Evolutionary conservation across 805 yeast species (phyloP).

Genomic region (Dipodascus geniculatus): DNA sequence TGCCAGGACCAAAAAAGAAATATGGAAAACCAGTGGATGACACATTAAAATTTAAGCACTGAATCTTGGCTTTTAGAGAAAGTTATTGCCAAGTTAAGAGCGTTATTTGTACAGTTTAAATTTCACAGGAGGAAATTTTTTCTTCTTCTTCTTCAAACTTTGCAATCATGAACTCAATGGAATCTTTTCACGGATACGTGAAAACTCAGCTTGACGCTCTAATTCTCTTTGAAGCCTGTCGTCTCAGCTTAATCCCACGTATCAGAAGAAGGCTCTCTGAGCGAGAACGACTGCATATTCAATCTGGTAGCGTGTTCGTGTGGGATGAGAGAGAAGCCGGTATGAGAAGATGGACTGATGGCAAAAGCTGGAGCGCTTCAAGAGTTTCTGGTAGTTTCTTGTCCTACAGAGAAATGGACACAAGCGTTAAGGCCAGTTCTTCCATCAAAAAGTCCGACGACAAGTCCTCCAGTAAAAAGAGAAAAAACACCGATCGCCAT

Average conservation of each 20-base stretch:
- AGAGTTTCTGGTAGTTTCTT: conserved; percentile 54
- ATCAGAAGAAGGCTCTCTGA: conserved; percentile 46
- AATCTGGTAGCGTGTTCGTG: conserved; percentile 49
- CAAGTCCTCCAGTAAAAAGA: background rate
- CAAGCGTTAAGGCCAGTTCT: background rate
- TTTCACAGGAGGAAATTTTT: background rate
- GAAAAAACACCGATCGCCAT: background rate
- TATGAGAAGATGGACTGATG: conserved; percentile 73
- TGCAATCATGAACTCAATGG: conserved; percentile 26
- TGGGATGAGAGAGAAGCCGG: conserved; percentile 66
- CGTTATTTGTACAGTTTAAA: background rate
- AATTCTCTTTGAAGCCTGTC: conserved; percentile 51
- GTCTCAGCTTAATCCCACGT: conserved; percentile 42
- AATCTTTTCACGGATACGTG: conserved; percentile 51
- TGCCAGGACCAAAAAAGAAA: too few relatives aligned
- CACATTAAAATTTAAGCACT: background rate
- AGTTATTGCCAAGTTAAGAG: background rate
- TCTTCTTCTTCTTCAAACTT: conserved; percentile 1
- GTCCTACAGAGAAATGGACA: conserved; percentile 50
- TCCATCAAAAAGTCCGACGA: background rate
- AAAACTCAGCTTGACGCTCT: conserved; percentile 51
- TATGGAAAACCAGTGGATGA: too few relatives aligned
- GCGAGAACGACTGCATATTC: conserved; percentile 41
- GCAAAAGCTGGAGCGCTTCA: conserved; percentile 61
- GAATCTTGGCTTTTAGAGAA: background rate